phyloP scores from a whole-genome alignment of 2,329 filamentous ascomycete genomes.

The Knufia fluminis region DNA sequence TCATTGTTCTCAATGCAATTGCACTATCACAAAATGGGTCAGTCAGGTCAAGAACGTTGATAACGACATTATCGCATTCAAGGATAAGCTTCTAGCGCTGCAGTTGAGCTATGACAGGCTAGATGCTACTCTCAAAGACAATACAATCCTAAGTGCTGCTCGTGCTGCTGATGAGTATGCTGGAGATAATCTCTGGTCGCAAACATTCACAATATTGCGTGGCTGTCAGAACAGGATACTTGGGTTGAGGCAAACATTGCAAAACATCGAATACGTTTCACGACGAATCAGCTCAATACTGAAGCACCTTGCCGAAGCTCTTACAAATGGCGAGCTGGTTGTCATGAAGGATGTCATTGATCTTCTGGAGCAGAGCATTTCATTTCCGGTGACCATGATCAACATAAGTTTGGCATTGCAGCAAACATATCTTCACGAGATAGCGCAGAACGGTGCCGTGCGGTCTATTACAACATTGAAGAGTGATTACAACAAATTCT shows the following conservation, averaged over 20 bases:
- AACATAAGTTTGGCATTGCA: conserved; percentile 18
- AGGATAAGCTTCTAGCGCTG: conserved; percentile 16
- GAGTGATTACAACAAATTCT: background rate
- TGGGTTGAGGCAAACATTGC: conserved; percentile 14
- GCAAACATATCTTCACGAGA: conserved; percentile 13
- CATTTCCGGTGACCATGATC: conserved; percentile 19
- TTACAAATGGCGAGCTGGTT: conserved; percentile 17
- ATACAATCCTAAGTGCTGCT: conserved; percentile 15
- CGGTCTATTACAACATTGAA: background rate
- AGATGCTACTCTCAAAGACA: conserved; percentile 15
- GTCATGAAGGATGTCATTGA: conserved; percentile 17
- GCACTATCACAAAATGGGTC: conserved; percentile 16
- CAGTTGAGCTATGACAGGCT: conserved; percentile 18
- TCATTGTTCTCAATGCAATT: conserved; percentile 3
- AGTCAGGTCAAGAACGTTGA: conserved; percentile 18
- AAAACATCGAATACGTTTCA: conserved; percentile 14
- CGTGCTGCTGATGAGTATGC: conserved; percentile 15
- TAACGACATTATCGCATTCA: conserved; percentile 15
- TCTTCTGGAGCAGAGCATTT: conserved; percentile 11
- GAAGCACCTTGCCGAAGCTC: conserved; percentile 15
- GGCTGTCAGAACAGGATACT: conserved; percentile 17
- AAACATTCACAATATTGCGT: conserved; percentile 13
- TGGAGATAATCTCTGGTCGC: conserved; percentile 16
- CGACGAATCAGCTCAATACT: conserved; percentile 12
- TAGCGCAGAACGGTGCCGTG: background rate